Evolutionary conservation across 768 basidiomycete genomes (phyloP).

Genomic region (Hericium coralloides): DNA sequence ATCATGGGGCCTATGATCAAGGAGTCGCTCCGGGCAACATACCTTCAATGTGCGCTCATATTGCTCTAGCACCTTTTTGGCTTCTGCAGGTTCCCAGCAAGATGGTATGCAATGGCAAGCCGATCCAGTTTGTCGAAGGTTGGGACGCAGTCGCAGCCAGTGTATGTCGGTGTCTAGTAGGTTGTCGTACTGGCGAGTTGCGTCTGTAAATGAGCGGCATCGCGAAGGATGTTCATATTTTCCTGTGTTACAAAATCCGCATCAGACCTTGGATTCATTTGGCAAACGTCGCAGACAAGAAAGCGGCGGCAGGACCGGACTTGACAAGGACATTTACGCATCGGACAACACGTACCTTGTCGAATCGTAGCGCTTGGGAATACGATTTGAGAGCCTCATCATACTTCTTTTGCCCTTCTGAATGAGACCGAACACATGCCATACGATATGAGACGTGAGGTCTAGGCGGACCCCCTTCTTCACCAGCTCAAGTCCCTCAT

Average conservation of each 20-base stretch:
- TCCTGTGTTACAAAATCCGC: conserved; percentile 42
- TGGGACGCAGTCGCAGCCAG: conserved; percentile 73
- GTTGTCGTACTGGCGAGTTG: conserved; percentile 76
- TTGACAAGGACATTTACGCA: too few relatives aligned
- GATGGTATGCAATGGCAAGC: conserved; percentile 81
- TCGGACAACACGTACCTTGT: conserved; percentile 52
- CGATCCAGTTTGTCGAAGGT: conserved; percentile 86
- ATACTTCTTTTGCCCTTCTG: conserved; percentile 91
- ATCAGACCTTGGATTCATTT: not conserved
- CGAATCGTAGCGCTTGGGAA: conserved; percentile 78
- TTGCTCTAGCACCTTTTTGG: conserved; percentile 62
- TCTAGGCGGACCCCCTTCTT: conserved; percentile 79
- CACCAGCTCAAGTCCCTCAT: conserved; percentile 75
- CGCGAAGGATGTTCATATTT: conserved; percentile 88
- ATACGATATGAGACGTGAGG: conserved; percentile 86
- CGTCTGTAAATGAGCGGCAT: conserved; percentile 81
- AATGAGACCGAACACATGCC: conserved; percentile 96
- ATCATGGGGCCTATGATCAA: not conserved
- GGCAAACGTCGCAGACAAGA: not conserved
- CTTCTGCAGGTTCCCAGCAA: conserved; percentile 69
- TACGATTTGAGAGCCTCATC: conserved; percentile 93
- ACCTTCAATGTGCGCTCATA: conserved; percentile 71
- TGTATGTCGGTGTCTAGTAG: conserved; percentile 78
- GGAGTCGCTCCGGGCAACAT: conserved; percentile 11
- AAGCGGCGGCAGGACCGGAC: not conserved